Base-by-base conservation (phyloP, 192 early-diverging fungal genomes). In the Dissophora ornata region DNA sequence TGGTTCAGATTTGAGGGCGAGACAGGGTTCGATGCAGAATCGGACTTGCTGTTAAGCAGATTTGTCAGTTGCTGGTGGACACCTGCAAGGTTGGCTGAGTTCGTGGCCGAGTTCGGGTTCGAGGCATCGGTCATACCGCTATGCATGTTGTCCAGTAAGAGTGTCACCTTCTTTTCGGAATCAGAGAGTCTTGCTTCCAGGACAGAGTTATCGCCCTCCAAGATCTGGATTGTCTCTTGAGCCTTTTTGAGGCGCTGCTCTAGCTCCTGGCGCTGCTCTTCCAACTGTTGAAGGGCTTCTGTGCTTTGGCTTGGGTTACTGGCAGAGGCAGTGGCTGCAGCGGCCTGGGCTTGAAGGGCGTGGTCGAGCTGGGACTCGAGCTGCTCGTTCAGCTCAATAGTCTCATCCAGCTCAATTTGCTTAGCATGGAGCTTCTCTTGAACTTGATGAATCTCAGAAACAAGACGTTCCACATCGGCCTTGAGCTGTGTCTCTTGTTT, bases 71-170 rank as follows among this genome's bases (percentile, higher is more conserved):
- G 73, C 47, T 67, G 73, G 18, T 67, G 73, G 19, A 50, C 26
- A 4, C 59, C 54, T 18, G 64, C 59, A 28, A 77, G 52, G 42
- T 56, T 77, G 29, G 44, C 64, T 16, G 73, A 77, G 44, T 45
- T 77, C 22, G 62, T 29, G n/a, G 73, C 64, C 22, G 73, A 77
- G 36, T 45, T 67, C 18, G 62, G 71, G 30, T 60, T 32, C 25
- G 73, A 77, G n/a, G 42, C 44, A 33, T 48, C 44, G 1, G 38
- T 57, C 21, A 57, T 29, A 33, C 56, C 64, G 19, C 50, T 55
- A 22, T 77, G 73, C 73, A 77, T 77, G 40, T 77, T 42, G 34
- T 77, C 73, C 1, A 77, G 30, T 0, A 77, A 38, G 22, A 77
- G 36, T 0, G 51, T 45, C 50, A 77, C 73, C 21, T 67, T 77